Evolutionary conservation across 805 yeast species (phyloP).

Genomic region (Limtongozyma cylindracea): DNA sequence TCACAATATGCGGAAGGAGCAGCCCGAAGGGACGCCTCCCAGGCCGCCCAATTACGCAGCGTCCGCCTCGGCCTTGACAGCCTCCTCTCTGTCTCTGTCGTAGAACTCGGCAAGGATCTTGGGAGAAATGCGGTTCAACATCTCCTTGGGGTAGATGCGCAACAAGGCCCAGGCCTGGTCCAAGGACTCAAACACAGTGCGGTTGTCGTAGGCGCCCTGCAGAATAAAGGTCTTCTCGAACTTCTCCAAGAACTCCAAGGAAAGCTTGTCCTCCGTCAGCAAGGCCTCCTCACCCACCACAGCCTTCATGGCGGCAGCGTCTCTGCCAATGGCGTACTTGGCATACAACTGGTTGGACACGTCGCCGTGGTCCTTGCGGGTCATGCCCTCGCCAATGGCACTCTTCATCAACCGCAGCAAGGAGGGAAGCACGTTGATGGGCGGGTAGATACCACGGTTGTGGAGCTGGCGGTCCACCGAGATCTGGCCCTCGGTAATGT

Average conservation of each 20-base stretch:
- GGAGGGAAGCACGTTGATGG: conserved; percentile 94
- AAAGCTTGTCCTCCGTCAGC: conserved; percentile 90
- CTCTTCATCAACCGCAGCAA: conserved; percentile 96
- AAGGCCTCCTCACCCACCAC: conserved; percentile 99
- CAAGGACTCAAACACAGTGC: conserved; percentile 82
- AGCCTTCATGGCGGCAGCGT: conserved; percentile 99
- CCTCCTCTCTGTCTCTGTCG: conserved; percentile 61
- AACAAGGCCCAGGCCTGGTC: conserved; percentile 96
- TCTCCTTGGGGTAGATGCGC: conserved; percentile 97
- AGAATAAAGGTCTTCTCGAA: conserved; percentile 87
- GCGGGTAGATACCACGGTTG: conserved; percentile 96
- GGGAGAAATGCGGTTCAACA: conserved; percentile 96
- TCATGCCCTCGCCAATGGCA: conserved; percentile 99
- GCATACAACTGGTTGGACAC: conserved; percentile 98
- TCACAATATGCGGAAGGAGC: too few species aligned
- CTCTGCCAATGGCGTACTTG: conserved; percentile 98
- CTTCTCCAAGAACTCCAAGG: conserved; percentile 92
- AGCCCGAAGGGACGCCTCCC: too few species aligned
- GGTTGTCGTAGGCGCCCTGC: conserved; percentile 93
- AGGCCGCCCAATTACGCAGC: too few species aligned
- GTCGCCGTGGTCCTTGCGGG: conserved; percentile 98
- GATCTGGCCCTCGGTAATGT: conserved; percentile 98
- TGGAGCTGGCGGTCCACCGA: conserved; percentile 88
- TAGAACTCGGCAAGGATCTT: conserved; percentile 89
- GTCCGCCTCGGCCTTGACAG: conserved; percentile 23